Evolutionary conservation across 768 basidiomycete species (phyloP), one percentile per base, ranked within the genome.

Genomic region (Strobilomyces dryophilus): DNA sequence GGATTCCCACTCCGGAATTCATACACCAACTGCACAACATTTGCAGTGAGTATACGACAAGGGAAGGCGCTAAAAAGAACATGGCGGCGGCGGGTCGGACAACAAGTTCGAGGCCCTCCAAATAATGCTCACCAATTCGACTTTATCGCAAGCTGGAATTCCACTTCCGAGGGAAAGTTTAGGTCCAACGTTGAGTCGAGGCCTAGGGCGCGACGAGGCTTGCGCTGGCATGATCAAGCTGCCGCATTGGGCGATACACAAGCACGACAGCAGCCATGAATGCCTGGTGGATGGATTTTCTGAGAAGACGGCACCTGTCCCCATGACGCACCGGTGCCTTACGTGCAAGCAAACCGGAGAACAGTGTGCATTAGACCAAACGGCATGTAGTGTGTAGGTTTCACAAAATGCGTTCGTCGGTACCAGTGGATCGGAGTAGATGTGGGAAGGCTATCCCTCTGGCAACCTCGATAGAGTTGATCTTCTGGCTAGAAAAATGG

Each of bases 201-300:
- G n/a, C n/a, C n/a, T n/a, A 27, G 40, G 36, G 11, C 20, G 21
- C 3, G n/a, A 52, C 39, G 7, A 50, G 18, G 52, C 58, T 62
- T n/a, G 64, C 54, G 18, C 53, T 60, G 15, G 70, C 70, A 10
- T 53, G 52, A 5, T 61, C 41, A 14, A 60, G 24, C 76, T 56
- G 24, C 61, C 56, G 24, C 24, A 24, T 24, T 24, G 24, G 24
- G 4, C 24, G 24, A 24, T 24, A 24, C 24, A 57, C 55, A 71
- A 70, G 43, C 59, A 57, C 44, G 2, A 60, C 61, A 27, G 66
- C 61, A 9, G 60, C 60, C 31, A 60, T 59, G 60, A 75, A 73
- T 24, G 63, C 61, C 37, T 75, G 70, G 39, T 75, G 73, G 34
- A 68, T 67, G 5, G 73, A 52, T 34, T 67, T 62, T 52, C 74